Conservation (phyloP, 352 stramenopile genomes). For the Plasmopara halstedii region DNA sequence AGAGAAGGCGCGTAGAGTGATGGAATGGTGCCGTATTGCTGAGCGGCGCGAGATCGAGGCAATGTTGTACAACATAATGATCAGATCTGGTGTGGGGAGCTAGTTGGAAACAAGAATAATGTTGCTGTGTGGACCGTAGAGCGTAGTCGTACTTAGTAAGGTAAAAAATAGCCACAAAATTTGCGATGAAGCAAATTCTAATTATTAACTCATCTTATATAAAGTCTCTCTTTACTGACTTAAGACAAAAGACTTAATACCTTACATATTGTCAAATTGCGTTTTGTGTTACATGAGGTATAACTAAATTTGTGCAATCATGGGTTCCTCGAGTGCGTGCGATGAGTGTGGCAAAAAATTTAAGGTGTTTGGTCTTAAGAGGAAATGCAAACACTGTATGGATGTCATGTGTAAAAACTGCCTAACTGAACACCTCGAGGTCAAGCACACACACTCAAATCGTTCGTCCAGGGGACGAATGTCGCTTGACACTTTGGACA, state of each 20-base stretch:
- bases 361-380: constrained; percentile 62
- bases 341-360: constrained; percentile 71
- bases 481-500: constrained; percentile 8
- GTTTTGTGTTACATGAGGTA: too few relatives aligned
- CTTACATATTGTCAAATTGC: too few relatives aligned
- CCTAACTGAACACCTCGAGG: constrained; percentile 33
- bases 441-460: constrained; percentile 34
- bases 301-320: too few relatives aligned
- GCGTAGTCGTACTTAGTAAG: constrained; percentile 5
- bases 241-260: too few relatives aligned
- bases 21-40: constrained; percentile 32
- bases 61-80: constrained; percentile 21
- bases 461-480: constrained; percentile 10
- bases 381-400: constrained; percentile 65
- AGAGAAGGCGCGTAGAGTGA: constrained; percentile 42
- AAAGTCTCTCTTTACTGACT: too few relatives aligned
- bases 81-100: constrained; percentile 3
- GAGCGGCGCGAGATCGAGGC: constrained; percentile 21
- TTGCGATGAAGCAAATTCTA: not conserved
- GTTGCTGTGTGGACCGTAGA: not conserved
- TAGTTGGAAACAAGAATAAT: constrained; percentile 8
- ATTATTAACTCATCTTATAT: too few relatives aligned
- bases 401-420: constrained; percentile 54
- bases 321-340: constrained; percentile 38
- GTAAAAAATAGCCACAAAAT: not conserved